Conservation (phyloP, 176 grass and related monocot species). For the Oryza rufipogon region DNA sequence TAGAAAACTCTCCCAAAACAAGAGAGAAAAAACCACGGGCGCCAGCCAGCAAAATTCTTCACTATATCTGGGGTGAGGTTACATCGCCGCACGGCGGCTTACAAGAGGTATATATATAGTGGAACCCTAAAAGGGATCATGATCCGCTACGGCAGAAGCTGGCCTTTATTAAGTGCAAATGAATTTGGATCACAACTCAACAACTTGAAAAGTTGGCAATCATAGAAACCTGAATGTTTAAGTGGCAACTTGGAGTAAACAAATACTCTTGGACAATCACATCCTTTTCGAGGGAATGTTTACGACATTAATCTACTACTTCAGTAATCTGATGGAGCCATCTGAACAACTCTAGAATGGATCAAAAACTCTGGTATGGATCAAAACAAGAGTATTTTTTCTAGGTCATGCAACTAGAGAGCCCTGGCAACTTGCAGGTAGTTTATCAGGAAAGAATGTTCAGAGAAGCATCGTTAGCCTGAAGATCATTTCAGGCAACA, state of each 20-base stretch:
- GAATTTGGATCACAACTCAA: too few relatives aligned
- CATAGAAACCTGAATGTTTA: slow-evolving; percentile 4
- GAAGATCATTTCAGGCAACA: neutral
- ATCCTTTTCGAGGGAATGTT: slow-evolving; percentile 24
- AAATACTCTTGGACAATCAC: neutral
- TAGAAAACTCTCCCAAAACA: too few relatives aligned
- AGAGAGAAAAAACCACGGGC: too few relatives aligned
- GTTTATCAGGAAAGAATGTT: slow-evolving; percentile 13
- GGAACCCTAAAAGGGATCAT: too few relatives aligned
- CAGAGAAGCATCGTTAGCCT: slow-evolving; percentile 8
- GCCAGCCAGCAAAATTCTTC: too few relatives aligned
- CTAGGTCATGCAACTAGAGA: neutral
- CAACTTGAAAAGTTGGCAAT: neutral
- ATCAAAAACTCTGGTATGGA: neutral
- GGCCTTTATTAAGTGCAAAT: too few relatives aligned
- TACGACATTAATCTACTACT: neutral
- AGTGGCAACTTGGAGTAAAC: neutral
- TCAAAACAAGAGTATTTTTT: neutral
- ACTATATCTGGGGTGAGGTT: too few relatives aligned
- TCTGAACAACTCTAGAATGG: neutral
- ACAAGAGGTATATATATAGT: too few relatives aligned
- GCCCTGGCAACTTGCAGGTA: slow-evolving; percentile 18
- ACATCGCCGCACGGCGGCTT: too few relatives aligned
- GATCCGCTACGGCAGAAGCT: too few relatives aligned
- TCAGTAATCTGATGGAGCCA: slow-evolving; percentile 22